Conservation (phyloP, 371 early-diverging fungal species). For the Polyrhizophydium stewartii region DNA sequence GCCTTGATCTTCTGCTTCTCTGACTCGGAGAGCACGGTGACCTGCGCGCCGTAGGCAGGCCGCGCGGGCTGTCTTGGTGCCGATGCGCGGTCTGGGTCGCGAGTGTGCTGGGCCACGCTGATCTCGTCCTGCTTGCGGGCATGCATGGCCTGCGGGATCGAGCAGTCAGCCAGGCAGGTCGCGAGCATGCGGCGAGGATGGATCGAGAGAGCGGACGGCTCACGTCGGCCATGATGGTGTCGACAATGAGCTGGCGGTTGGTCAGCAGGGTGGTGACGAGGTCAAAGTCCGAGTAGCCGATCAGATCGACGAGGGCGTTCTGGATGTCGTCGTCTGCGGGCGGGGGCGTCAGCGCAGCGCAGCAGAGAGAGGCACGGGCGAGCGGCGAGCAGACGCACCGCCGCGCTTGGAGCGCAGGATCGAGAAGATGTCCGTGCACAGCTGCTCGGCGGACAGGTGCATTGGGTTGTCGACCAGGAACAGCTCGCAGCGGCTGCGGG, state of each 20-base stretch:
- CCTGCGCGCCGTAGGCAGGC: slow-evolving; percentile 48
- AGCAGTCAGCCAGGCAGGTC: too few relatives aligned
- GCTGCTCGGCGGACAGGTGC: slow-evolving; percentile 21
- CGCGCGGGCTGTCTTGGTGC: neutral
- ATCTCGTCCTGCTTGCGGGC: too few relatives aligned
- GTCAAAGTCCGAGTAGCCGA: slow-evolving; percentile 40
- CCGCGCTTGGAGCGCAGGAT: slow-evolving; percentile 21
- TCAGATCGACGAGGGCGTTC: slow-evolving; percentile 30
- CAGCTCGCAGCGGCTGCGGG: neutral
- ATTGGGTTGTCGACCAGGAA: neutral
- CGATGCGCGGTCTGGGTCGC: too few relatives aligned
- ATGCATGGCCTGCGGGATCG: too few relatives aligned
- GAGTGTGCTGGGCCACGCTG: too few relatives aligned
- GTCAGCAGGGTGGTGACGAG: slow-evolving; percentile 26
- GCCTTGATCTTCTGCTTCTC: slow-evolving; percentile 62
- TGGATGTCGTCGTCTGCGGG: slow-evolving; percentile 33
- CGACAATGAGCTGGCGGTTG: slow-evolving; percentile 26
- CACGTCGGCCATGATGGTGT: slow-evolving; percentile 28
- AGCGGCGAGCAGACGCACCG: slow-evolving; percentile 5
- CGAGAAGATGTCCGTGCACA: slow-evolving; percentile 40
- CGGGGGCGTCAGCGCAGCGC: neutral
- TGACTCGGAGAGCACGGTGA: slow-evolving; percentile 67
- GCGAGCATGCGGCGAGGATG: too few relatives aligned
- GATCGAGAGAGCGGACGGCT: too few relatives aligned
- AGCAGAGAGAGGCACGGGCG: neutral